These are phyloP conservation scores for Dionaea muscipula DNA, from an alignment of 179 eudicot genomes.

Conservation along the genomic window DNA sequence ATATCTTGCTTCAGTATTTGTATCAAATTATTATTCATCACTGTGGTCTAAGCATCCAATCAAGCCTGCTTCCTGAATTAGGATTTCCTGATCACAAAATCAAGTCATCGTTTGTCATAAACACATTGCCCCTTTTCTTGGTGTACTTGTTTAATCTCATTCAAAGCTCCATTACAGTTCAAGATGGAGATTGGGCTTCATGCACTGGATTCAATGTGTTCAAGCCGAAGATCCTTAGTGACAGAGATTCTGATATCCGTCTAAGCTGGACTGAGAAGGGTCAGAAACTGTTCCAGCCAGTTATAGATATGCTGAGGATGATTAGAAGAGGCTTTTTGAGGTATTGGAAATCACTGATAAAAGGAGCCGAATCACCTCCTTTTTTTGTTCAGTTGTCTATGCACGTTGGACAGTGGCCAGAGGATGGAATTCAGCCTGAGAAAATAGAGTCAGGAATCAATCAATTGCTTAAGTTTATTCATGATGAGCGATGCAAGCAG, in stretches of 20 bases:
- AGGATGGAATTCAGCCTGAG: slow-evolving; percentile 94
- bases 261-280: slow-evolving; percentile 47
- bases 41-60: slow-evolving; percentile 60
- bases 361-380: slow-evolving; percentile 94
- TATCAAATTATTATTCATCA: slow-evolving; percentile 94
- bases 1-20: slow-evolving; percentile 70
- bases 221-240: slow-evolving; percentile 23
- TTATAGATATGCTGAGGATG: slow-evolving; percentile 32
- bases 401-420: slow-evolving; percentile 85
- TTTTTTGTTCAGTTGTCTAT: slow-evolving; percentile 84
- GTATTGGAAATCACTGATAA: slow-evolving; percentile 82
- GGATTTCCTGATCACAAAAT: slow-evolving; percentile 76
- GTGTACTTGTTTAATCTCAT: slow-evolving; percentile 85
- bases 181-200: slow-evolving; percentile 81
- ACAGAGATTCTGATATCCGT: slow-evolving; percentile 21
- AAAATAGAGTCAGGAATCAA: slow-evolving; percentile 83
- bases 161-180: slow-evolving; percentile 89
- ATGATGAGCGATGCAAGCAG: slow-evolving; percentile 56
- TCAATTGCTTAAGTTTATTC: slow-evolving; percentile 56
- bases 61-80: slow-evolving; percentile 44
- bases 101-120: slow-evolving; percentile 76
- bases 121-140: slow-evolving; percentile 64
- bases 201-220: slow-evolving; percentile 29
- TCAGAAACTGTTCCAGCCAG: slow-evolving; percentile 27
- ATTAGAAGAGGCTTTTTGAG: slow-evolving; percentile 39